Evolutionary conservation across 208 protist genomes (phyloP), one percentile per base, ranked within the genome.

Genomic region (Acanthamoeba lenticulata): DNA sequence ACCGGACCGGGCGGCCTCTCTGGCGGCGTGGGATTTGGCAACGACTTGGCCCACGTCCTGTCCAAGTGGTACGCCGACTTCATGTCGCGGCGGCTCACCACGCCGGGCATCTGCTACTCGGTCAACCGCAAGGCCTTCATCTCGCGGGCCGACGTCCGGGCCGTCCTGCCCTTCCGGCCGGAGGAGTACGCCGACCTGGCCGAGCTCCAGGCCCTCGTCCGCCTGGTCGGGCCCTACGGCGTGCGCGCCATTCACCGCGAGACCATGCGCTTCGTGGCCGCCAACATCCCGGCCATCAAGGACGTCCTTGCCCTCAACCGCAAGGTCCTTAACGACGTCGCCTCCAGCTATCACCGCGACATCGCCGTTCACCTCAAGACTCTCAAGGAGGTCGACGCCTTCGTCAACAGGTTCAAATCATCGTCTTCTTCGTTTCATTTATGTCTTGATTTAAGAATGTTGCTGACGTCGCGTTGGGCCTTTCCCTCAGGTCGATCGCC

Each of bases 161-260:
- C 85, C 6, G 40, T 36, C 13, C n/a, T 91, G 44, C 85, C 89
- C n/a, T 93, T 93, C 89, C 89, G 62, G n/a, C 32, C 89, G 17
- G 89, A 93, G 89, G 89, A 93, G 65, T 93, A 93, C 65, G 52
- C 38, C 38, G 89, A 93, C 65, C 89, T 93, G 40, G 29, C 27
- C 21, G 89, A 93, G 45, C 55, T 93, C 38, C 52, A 93, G 62
- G 62, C 60, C 21, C 38, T 93, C 32, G 89, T 79, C n/a, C 52
- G 89, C 7, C 32, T 93, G 57, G 89, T 93, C 34, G 89, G 89
- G 3, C 60, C 89, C 36, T 79, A 72, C 29, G 89, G 89, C 40
- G 62, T 93, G 44, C 36, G 45, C 11, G 36, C 60, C 36, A 72
- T 93, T 32, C 15, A 93, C 89, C 62, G 62, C 4, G 60, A 93